Percentiles rank a stretch among this genome's conserved stretches.
Evolutionary conservation across 2,329 filamentous ascomycete genomes (phyloP).

Genomic region (Aspergillus sp.): DNA sequence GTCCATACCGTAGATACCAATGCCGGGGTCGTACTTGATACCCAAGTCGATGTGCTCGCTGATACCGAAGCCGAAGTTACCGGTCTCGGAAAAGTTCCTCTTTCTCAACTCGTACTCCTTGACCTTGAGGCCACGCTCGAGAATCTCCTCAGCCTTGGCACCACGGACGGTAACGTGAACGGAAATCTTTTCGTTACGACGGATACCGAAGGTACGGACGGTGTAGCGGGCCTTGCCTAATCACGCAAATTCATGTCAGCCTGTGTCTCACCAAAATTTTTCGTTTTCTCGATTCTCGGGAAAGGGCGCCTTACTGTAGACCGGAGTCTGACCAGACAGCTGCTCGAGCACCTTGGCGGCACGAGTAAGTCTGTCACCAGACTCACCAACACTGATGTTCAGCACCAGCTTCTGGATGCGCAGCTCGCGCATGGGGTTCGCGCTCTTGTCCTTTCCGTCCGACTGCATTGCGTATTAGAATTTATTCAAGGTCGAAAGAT

Average conservation of each 20-base stretch:
- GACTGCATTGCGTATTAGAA: conserved; percentile 43
- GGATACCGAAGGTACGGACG: conserved; percentile 99
- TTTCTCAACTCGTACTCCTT: conserved; percentile 99
- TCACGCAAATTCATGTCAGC: conserved; percentile 6
- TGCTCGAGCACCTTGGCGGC: conserved; percentile 99
- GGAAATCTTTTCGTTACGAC: conserved; percentile 99
- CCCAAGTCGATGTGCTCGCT: conserved; percentile 99
- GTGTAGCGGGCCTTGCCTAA: conserved; percentile 99
- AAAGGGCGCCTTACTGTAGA: conserved; percentile 68
- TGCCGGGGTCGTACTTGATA: conserved; percentile 99
- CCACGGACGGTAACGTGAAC: conserved; percentile 99
- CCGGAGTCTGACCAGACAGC: conserved; percentile 97
- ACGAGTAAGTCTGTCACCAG: conserved; percentile 99
- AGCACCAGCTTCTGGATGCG: conserved; percentile 99
- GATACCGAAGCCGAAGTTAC: conserved; percentile 99
- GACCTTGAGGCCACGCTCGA: conserved; percentile 99
- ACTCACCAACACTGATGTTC: conserved; percentile 99
- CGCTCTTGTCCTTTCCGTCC: conserved; percentile 68
- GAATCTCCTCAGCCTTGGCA: conserved; percentile 98
- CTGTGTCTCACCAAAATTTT: background rate
- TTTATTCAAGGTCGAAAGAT: background rate
- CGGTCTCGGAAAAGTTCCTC: conserved; percentile 99
- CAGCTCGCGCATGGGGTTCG: conserved; percentile 99
- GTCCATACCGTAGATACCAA: conserved; percentile 99
- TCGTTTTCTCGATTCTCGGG: conserved; percentile 27